These are phyloP conservation scores for Sugiyamaella novakii DNA, from an alignment of 1,139 yeast species.

Conservation along the genomic window DNA sequence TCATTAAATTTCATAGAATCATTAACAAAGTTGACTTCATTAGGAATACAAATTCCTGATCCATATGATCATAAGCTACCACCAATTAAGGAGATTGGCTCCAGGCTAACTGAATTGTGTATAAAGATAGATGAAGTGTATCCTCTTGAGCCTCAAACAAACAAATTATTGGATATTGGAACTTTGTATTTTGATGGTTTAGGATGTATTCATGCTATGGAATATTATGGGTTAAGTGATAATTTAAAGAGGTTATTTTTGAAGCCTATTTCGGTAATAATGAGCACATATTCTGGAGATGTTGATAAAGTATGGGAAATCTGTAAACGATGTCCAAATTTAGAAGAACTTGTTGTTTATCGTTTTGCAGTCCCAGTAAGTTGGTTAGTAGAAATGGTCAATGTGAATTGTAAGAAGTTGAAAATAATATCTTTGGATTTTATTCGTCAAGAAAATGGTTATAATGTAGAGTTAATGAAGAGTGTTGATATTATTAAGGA, in stretches of 20 bases:
- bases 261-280: background rate
- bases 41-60: slow-evolving; percentile 4
- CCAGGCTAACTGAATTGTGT: background rate
- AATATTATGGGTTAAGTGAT: slow-evolving; percentile 1
- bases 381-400: background rate
- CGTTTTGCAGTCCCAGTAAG: background rate
- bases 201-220: slow-evolving; percentile 7
- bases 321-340: slow-evolving; percentile 2
- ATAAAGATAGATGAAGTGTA: slow-evolving; percentile 4
- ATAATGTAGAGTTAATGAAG: background rate
- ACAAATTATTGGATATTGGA: background rate
- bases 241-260: background rate
- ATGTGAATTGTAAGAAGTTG: background rate
- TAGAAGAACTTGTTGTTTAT: background rate
- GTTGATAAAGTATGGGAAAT: background rate
- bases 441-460: background rate
- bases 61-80: background rate
- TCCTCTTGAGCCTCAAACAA: background rate
- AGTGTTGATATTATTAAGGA: background rate
- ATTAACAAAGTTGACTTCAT: slow-evolving; percentile 1
- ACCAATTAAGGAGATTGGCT: background rate
- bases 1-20: background rate
- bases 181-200: slow-evolving; percentile 2
- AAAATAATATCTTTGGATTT: background rate
- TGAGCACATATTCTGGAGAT: background rate